Conservation (phyloP, 257 asterid species). For the Solanum pennellii region DNA sequence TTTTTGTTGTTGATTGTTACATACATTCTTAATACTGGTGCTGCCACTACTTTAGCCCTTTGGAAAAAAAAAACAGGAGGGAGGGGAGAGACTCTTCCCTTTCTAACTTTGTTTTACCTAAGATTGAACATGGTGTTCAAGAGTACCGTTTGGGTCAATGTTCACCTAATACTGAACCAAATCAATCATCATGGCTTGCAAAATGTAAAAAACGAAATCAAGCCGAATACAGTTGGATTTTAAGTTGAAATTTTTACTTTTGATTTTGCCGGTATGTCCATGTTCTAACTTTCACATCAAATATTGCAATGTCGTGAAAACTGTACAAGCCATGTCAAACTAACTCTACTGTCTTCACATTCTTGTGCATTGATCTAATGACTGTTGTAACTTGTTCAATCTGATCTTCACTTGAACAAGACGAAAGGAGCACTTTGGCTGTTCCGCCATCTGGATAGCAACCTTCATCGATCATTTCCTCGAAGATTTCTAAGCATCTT, state of each 20-base stretch:
- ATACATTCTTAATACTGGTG: not conserved
- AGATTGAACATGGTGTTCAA: not conserved
- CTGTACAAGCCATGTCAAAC: not conserved
- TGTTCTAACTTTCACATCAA: not conserved
- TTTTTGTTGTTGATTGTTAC: not conserved
- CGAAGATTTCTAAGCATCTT: slow-evolving; percentile 62
- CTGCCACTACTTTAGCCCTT: not conserved
- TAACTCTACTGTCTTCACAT: slow-evolving; percentile 1
- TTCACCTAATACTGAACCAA: not conserved
- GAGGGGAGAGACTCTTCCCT: not conserved
- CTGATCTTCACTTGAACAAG: slow-evolving; percentile 62
- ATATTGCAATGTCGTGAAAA: not conserved
- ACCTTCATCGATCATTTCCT: slow-evolving; percentile 78
- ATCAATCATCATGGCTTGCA: not conserved
- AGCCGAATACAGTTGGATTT: not conserved
- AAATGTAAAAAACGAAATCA: not conserved
- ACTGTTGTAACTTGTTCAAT: slow-evolving; percentile 64
- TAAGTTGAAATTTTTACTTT: not conserved
- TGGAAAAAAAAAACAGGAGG: not conserved
- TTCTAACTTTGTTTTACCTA: not conserved
- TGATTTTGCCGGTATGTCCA: not conserved
- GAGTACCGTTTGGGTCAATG: not conserved
- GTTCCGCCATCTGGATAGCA: slow-evolving; percentile 85
- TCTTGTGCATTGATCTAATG: slow-evolving; percentile 57
- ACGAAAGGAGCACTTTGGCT: slow-evolving; percentile 61